These are phyloP conservation scores for Penicillium soppii DNA, from an alignment of 495 filamentous ascomycete species.

Conservation along the genomic window DNA sequence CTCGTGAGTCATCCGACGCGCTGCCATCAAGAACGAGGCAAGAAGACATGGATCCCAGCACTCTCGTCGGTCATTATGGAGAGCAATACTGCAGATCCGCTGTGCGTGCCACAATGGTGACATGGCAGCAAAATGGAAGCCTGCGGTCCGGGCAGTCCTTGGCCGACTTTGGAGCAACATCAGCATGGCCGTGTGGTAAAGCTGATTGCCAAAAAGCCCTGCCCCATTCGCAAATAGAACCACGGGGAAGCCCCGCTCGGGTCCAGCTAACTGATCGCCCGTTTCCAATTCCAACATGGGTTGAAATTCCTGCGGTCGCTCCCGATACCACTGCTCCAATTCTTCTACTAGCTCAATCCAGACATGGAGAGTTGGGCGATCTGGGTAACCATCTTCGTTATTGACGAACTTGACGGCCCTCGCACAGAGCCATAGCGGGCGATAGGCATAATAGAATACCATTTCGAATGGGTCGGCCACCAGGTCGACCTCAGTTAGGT, in stretches of 20 bases:
- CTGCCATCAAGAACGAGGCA: conserved; percentile 34
- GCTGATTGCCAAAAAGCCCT: conserved; percentile 37
- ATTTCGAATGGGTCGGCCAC: conserved; percentile 20
- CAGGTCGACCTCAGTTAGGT: conserved; percentile 9
- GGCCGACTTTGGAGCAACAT: conserved; percentile 37
- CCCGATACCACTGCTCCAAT: conserved; percentile 33
- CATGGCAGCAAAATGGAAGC: conserved; percentile 18
- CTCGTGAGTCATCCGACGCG: conserved; percentile 37
- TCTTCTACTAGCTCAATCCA: conserved; percentile 32
- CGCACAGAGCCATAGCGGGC: conserved; percentile 32
- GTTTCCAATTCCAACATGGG: conserved; percentile 31
- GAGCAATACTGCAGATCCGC: conserved; percentile 36
- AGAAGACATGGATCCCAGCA: conserved; percentile 38
- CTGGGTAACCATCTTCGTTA: conserved; percentile 19
- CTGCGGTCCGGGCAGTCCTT: conserved; percentile 24
- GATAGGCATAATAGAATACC: conserved; percentile 24
- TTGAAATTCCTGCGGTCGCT: conserved; percentile 33
- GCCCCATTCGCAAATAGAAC: conserved; percentile 42
- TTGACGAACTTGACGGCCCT: conserved; percentile 22
- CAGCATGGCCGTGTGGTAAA: conserved; percentile 46
- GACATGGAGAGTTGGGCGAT: conserved; percentile 8
- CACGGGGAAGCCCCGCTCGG: conserved; percentile 31
- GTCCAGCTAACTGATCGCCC: conserved; percentile 13
- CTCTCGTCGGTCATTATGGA: conserved; percentile 36
- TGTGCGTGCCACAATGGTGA: conserved; percentile 40